Evolutionary conservation across 2,329 filamentous ascomycete genomes (phyloP).

Genomic region (Fusarium buharicum): DNA sequence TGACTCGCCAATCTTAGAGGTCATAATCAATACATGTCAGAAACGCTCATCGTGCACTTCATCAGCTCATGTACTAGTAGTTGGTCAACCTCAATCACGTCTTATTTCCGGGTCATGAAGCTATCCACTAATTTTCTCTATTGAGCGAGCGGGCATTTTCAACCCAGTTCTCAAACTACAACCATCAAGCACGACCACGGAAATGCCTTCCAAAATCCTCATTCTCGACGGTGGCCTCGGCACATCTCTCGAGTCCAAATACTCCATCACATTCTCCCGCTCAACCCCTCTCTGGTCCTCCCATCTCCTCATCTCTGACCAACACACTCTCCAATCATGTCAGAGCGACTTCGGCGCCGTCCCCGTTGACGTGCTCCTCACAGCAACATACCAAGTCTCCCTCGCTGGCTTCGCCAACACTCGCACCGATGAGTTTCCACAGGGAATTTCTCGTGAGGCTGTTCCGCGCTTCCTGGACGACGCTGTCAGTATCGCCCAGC

Average conservation of each 20-base stretch:
- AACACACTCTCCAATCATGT: constrained; percentile 62
- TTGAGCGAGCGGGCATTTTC: constrained; percentile 22
- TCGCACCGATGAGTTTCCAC: constrained; percentile 52
- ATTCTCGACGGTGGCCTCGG: constrained; percentile 75
- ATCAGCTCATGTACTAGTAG: no score
- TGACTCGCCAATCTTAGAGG: no score
- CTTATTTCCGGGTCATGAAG: background rate
- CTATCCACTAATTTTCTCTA: constrained; percentile 35
- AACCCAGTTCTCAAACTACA: constrained; percentile 14
- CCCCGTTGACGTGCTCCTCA: constrained; percentile 71
- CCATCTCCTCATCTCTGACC: constrained; percentile 68
- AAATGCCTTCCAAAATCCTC: constrained; percentile 51
- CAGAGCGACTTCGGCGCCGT: constrained; percentile 66
- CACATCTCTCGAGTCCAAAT: constrained; percentile 70
- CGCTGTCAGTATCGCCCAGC: constrained; percentile 57
- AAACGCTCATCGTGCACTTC: no score
- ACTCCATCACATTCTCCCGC: constrained; percentile 62
- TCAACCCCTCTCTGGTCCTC: constrained; percentile 74
- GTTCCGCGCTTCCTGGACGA: constrained; percentile 56
- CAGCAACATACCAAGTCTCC: constrained; percentile 74
- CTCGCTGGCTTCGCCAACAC: constrained; percentile 66
- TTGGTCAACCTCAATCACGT: no score
- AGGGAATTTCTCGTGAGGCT: constrained; percentile 54
- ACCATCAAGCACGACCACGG: constrained; percentile 2
- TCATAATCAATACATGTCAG: no score